Percentiles rank a stretch among this genome's conserved stretches.
Evolutionary conservation across 768 basidiomycete species (phyloP).

Genomic region (Tephrocybe sp.): DNA sequence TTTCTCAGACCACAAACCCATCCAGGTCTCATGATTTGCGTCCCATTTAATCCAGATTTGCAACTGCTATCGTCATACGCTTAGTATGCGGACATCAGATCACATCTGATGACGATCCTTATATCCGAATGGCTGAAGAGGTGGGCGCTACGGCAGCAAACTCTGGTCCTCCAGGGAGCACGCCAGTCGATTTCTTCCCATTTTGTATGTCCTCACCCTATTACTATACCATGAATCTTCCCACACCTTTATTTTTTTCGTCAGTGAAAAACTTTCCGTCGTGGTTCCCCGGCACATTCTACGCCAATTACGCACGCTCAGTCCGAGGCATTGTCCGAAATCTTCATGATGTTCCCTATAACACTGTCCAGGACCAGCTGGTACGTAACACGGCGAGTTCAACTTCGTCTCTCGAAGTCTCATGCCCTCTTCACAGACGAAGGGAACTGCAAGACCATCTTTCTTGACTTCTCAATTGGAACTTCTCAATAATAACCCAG

Average conservation of each 20-base stretch:
- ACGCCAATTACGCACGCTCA: slow-evolving; percentile 19
- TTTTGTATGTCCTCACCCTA: slow-evolving; percentile 19
- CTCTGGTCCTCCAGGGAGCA: slow-evolving; percentile 24
- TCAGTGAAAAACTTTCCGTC: slow-evolving; percentile 31
- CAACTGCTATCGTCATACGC: slow-evolving; percentile 22
- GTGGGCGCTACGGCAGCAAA: slow-evolving; percentile 23
- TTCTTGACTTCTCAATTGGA: slow-evolving; percentile 21
- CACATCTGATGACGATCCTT: slow-evolving; percentile 32
- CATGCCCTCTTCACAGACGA: slow-evolving; percentile 7
- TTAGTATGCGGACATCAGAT: slow-evolving; percentile 33
- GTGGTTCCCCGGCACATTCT: slow-evolving; percentile 32
- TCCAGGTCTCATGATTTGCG: background rate
- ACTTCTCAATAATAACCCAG: slow-evolving; percentile 2
- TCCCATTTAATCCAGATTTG: slow-evolving; percentile 4
- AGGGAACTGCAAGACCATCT: slow-evolving; percentile 22
- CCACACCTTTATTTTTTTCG: background rate
- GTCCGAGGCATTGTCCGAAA: slow-evolving; percentile 13
- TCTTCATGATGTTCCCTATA: slow-evolving; percentile 31
- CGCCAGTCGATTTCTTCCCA: slow-evolving; percentile 22
- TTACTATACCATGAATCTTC: background rate
- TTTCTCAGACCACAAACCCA: background rate
- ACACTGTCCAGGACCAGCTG: slow-evolving; percentile 30
- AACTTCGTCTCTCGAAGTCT: background rate
- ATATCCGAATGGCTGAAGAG: slow-evolving; percentile 35
- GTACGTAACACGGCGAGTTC: slow-evolving; percentile 18